A percentile compares a stretch with the other conserved stretches of the same genome.
Conservation (phyloP, 2,329 filamentous ascomycete species). For the Verruconis gallopava region DNA sequence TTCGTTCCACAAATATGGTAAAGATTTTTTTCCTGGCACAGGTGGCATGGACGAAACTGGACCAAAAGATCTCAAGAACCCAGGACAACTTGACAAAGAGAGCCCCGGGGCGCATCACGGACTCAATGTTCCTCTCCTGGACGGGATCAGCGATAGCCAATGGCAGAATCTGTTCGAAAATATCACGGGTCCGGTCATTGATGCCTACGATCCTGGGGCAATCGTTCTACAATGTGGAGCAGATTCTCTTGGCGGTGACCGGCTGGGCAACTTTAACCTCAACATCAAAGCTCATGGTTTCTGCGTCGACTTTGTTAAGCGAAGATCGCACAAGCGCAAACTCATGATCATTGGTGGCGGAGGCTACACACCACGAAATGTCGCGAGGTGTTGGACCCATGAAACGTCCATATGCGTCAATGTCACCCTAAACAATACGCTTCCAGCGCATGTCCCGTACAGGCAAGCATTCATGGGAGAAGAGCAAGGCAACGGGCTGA, state of each 20-base stretch:
- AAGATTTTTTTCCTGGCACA: conserved; percentile 80
- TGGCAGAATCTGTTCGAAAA: conserved; percentile 76
- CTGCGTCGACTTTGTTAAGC: conserved; percentile 83
- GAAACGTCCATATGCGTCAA: conserved; percentile 86
- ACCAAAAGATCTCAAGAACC: conserved; percentile 68
- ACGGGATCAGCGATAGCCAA: conserved; percentile 82
- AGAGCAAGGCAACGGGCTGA: conserved; percentile 53
- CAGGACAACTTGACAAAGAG: conserved; percentile 20
- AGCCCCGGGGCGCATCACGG: conserved; percentile 63
- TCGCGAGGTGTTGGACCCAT: conserved; percentile 91
- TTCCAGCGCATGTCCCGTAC: conserved; percentile 73
- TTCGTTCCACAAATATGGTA: conserved; percentile 86
- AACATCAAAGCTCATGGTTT: conserved; percentile 89
- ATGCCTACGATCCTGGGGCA: conserved; percentile 74
- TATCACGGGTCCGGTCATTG: conserved; percentile 65
- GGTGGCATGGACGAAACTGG: conserved; percentile 79
- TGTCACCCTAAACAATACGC: conserved; percentile 54
- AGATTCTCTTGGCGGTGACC: conserved; percentile 85
- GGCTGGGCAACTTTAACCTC: conserved; percentile 89
- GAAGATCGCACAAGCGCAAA: conserved; percentile 51
- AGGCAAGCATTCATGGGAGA: conserved; percentile 71
- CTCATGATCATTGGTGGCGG: conserved; percentile 87
- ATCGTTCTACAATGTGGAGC: conserved; percentile 94
- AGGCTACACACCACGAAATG: conserved; percentile 92
- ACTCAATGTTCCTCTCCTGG: conserved; percentile 79